Conservation (phyloP, 148 eudicot species). For the Chenopodium suecicum region DNA sequence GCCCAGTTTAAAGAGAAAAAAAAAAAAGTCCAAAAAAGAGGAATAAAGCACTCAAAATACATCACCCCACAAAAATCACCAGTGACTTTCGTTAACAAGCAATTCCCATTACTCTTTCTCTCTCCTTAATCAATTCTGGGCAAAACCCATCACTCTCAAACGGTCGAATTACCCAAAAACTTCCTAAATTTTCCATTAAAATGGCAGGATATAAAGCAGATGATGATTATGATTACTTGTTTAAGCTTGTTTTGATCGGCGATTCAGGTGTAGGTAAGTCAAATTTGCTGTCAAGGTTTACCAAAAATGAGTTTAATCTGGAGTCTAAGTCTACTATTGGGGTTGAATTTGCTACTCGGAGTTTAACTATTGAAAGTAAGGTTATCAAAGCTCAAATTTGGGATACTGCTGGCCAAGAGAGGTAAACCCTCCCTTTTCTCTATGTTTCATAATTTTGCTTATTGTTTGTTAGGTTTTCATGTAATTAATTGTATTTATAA, state of each 20-base stretch:
- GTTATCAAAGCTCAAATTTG: conserved; percentile 82
- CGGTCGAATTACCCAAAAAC: conserved; percentile 5
- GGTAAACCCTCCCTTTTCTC: conserved; percentile 30
- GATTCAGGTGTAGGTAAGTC: conserved; percentile 79
- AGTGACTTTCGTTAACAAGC: conserved; percentile 25
- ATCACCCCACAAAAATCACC: background rate
- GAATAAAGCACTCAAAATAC: background rate
- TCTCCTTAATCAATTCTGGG: background rate
- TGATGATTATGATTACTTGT: conserved; percentile 75
- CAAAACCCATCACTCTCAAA: conserved; percentile 11
- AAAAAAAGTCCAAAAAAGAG: background rate
- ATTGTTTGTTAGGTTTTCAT: background rate
- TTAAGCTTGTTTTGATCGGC: conserved; percentile 66
- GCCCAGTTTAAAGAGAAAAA: background rate
- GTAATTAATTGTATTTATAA: background rate
- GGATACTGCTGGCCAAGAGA: conserved; percentile 83
- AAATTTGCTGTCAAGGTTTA: conserved; percentile 65
- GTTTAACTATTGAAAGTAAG: conserved; percentile 43
- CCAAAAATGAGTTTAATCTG: conserved; percentile 68
- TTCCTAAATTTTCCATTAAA: background rate
- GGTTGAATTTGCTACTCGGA: conserved; percentile 73
- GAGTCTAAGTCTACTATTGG: conserved; percentile 80
- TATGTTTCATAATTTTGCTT: background rate
- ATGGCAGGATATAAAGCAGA: conserved; percentile 66
- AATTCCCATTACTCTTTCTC: conserved; percentile 14